Evolutionary conservation across 2,329 filamentous ascomycete genomes (phyloP).

Genomic region (Claviceps fusiformis): DNA sequence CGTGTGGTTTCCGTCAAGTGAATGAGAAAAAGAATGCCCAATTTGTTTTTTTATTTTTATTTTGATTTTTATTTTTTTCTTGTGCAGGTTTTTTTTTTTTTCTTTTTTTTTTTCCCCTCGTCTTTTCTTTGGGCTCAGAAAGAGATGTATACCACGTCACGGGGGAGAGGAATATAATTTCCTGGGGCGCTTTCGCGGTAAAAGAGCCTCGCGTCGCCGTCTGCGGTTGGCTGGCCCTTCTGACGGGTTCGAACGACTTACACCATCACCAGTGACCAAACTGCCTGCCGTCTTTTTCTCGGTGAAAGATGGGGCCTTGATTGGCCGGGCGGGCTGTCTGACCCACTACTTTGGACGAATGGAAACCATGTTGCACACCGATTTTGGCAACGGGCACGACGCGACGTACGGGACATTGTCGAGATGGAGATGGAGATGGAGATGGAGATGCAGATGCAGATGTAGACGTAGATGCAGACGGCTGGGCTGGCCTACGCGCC

Average conservation of each 20-base stretch:
- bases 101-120: too few relatives aligned
- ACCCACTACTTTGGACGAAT: constrained; percentile 16
- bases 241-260: constrained; percentile 16
- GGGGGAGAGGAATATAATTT: constrained; percentile 24
- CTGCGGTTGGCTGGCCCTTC: too few relatives aligned
- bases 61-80: too few relatives aligned
- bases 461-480: too few relatives aligned
- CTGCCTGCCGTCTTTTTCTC: constrained; percentile 14
- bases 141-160: constrained; percentile 20
- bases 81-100: too few relatives aligned
- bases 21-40: too few relatives aligned
- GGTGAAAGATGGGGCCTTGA: constrained; percentile 16
- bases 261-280: constrained; percentile 19
- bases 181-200: constrained; percentile 17
- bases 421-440: too few relatives aligned
- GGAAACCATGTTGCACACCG: constrained; percentile 17
- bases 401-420: too few relatives aligned
- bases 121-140: constrained; percentile 16
- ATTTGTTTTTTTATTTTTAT: too few relatives aligned
- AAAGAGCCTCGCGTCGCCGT: constrained; percentile 6
- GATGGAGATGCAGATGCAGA: too few relatives aligned
- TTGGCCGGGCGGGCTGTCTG: constrained; percentile 12
- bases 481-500: too few relatives aligned
- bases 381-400: constrained; percentile 9
- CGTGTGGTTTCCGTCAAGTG: too few relatives aligned